A percentile compares a stretch with the other conserved stretches of the same genome.
Conservation (phyloP, 2,329 filamentous ascomycete species). For the Tolypocladium amazonense region DNA sequence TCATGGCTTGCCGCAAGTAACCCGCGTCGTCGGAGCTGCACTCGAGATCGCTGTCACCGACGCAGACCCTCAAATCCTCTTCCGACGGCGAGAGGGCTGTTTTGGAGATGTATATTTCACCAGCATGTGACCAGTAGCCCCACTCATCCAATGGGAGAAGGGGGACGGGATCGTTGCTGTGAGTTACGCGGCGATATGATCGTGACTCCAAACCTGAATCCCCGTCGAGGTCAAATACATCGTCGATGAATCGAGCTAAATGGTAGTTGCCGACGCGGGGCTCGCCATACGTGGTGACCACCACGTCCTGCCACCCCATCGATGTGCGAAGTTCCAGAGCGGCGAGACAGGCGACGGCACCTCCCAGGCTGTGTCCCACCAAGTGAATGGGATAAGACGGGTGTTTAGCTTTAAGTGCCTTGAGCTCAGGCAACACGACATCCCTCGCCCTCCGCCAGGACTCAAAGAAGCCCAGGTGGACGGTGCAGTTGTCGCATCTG, state of each 20-base stretch:
- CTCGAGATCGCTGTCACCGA: constrained; percentile 56
- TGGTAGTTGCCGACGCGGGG: constrained; percentile 54
- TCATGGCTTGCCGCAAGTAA: constrained; percentile 16
- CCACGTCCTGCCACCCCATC: constrained; percentile 62
- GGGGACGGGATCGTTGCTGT: constrained; percentile 78
- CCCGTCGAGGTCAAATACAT: constrained; percentile 34
- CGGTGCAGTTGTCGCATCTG: constrained; percentile 76
- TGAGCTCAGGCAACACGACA: constrained; percentile 57
- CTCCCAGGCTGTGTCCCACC: constrained; percentile 85
- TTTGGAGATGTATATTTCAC: constrained; percentile 80
- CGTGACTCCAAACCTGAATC: constrained; percentile 21
- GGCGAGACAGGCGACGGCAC: constrained; percentile 81
- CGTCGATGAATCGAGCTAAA: constrained; percentile 44
- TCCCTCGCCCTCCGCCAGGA: constrained; percentile 72
- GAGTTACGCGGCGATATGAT: constrained; percentile 69
- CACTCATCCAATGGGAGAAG: constrained; percentile 77
- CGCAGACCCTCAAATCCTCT: constrained; percentile 60
- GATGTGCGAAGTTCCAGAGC: constrained; percentile 65
- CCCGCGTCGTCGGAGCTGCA: constrained; percentile 58
- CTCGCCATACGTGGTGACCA: constrained; percentile 87
- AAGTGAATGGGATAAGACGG: constrained; percentile 66
- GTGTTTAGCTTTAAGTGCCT: constrained; percentile 46
- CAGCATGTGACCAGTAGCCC: constrained; percentile 76
- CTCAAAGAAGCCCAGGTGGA: constrained; percentile 80
- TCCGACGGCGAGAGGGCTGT: constrained; percentile 54